phyloP scores from a whole-genome alignment of 1,284 basidiomycete species.

The Meira miltonrushii region DNA sequence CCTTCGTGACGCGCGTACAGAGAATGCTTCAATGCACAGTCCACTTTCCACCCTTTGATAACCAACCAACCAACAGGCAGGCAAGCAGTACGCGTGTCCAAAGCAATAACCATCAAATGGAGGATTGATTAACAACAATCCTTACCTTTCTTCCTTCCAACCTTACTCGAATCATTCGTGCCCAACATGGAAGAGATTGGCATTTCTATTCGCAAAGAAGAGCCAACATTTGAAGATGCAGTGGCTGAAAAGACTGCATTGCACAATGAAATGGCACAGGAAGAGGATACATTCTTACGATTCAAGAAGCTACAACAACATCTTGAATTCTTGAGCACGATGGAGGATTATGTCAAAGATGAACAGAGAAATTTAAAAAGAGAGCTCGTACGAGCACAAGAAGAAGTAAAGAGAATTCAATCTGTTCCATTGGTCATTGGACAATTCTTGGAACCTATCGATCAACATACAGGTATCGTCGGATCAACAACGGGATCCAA shows the following conservation, averaged over 20 bases:
- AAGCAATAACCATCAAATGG: neutral
- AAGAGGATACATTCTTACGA: constrained; percentile 46
- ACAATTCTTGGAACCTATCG: constrained; percentile 98
- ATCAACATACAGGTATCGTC: constrained; percentile 94
- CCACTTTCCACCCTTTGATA: too few relatives aligned
- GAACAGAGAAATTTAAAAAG: constrained; percentile 97
- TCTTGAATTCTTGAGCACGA: constrained; percentile 51
- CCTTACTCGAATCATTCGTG: neutral
- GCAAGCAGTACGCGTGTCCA: too few relatives aligned
- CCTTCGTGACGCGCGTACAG: too few relatives aligned
- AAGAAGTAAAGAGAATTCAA: constrained; percentile 99
- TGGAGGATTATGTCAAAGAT: constrained; percentile 84
- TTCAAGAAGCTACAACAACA: constrained; percentile 52
- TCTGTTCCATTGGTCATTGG: constrained; percentile 99
- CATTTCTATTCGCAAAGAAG: constrained; percentile 30
- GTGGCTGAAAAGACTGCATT: constrained; percentile 40
- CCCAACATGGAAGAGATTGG: constrained; percentile 48
- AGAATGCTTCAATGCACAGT: too few relatives aligned
- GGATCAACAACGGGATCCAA: constrained; percentile 97
- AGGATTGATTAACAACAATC: neutral
- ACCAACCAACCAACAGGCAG: too few relatives aligned
- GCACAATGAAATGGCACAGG: constrained; percentile 37
- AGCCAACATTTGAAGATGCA: constrained; percentile 41
- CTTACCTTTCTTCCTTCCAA: neutral
- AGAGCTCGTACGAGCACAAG: constrained; percentile 94